These are phyloP conservation scores for Yamadazyma nakazawae DNA, from an alignment of 805 yeast genomes.

Conservation along the genomic window DNA sequence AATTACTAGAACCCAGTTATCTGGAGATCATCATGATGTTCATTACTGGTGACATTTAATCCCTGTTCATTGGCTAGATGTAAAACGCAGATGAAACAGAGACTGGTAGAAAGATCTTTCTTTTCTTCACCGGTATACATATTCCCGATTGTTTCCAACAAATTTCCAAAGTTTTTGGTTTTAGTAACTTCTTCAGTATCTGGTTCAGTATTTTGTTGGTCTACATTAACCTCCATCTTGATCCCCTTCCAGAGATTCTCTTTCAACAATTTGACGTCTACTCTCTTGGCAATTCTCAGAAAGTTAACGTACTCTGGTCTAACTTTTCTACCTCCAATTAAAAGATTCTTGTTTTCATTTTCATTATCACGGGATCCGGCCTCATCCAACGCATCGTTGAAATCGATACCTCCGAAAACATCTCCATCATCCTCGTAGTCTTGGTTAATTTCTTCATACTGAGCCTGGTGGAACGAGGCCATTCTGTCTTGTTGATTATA, in stretches of 20 bases:
- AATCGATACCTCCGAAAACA: constrained; percentile 36
- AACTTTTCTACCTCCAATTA: constrained; percentile 17
- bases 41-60: constrained; percentile 29
- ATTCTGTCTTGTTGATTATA: constrained; percentile 44
- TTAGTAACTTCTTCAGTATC: constrained; percentile 19
- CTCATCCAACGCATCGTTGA: constrained; percentile 30
- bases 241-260: constrained; percentile 41
- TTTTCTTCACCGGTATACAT: constrained; percentile 37
- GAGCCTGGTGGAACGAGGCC: constrained; percentile 40
- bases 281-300: constrained; percentile 41
- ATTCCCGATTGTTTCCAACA: constrained; percentile 31
- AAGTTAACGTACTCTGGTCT: constrained; percentile 41
- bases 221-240: constrained; percentile 14
- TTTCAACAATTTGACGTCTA: constrained; percentile 38
- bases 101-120: constrained; percentile 44
- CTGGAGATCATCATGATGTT: constrained; percentile 31
- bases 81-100: constrained; percentile 42
- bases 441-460: constrained; percentile 37
- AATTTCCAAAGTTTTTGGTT: constrained; percentile 34
- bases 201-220: not conserved
- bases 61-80: constrained; percentile 47
- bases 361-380: constrained; percentile 6
- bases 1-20: constrained; percentile 23
- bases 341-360: constrained; percentile 7
- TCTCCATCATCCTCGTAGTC: constrained; percentile 33